Evolutionary conservation across 495 filamentous ascomycete genomes (phyloP).

Genomic region (Aspergillus coremiiformis): DNA sequence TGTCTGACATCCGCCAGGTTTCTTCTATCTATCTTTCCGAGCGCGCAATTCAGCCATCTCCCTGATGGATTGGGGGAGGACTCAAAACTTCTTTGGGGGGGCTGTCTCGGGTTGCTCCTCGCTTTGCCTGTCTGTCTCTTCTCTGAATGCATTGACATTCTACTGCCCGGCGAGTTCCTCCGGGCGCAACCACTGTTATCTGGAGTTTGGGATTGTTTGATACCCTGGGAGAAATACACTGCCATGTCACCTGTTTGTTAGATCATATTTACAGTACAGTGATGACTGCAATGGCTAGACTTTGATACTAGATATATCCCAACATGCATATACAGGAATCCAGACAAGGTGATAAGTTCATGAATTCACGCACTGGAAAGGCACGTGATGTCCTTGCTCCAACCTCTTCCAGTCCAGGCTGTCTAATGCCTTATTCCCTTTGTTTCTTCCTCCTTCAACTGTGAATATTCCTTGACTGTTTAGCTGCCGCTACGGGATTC

Average conservation of each 20-base stretch:
- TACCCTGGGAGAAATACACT: constrained; percentile 23
- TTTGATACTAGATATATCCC: constrained; percentile 11
- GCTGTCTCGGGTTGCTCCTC: no score
- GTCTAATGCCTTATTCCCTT: neutral
- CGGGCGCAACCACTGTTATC: constrained; percentile 2
- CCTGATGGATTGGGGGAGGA: neutral
- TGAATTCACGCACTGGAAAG: neutral
- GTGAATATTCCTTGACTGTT: neutral
- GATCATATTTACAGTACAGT: constrained; percentile 8
- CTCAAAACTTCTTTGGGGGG: neutral
- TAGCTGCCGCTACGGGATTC: neutral
- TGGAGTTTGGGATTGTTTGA: constrained; percentile 23
- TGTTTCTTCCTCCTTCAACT: neutral
- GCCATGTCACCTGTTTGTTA: constrained; percentile 6
- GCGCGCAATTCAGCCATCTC: neutral
- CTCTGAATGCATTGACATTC: constrained; percentile 1
- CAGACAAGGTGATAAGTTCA: neutral
- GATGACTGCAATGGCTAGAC: constrained; percentile 9
- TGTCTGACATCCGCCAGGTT: neutral
- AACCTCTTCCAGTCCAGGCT: neutral
- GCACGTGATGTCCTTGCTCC: neutral
- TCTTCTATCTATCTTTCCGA: neutral
- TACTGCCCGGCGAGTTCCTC: neutral
- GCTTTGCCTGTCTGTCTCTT: neutral
- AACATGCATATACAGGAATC: constrained; percentile 2